Base-by-base conservation (phyloP, 768 basidiomycete genomes). In the Tricholoma hemisulphureum region DNA sequence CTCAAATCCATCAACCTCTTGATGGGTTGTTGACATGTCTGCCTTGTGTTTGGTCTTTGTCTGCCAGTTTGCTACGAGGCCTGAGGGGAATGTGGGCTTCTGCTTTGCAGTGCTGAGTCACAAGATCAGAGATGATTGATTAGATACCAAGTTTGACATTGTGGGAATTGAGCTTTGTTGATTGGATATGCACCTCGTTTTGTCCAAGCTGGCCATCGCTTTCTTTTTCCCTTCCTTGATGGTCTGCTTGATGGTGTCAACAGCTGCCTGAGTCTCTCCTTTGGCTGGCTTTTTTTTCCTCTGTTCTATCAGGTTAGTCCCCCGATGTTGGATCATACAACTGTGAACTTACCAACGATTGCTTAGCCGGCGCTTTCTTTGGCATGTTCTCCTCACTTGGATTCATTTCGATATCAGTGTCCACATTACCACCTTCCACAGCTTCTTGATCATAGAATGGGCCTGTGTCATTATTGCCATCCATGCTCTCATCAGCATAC, bases 401-500 rank as follows among this genome's bases (percentile, higher is more conserved):
- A 31, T 31, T 31, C 29, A 31, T 31, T 31, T 31, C 29, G 29
- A 31, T 31, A 31, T 31, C 29, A 31, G 29, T 31, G 29, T 31
- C 29, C 29, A 31, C 29, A 31, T 31, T 31, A 31, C 29, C 29
- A 31, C 29, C 29, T 31, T 31, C 29, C 29, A 31, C 10, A 10
- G 29, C 29, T 31, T 31, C 29, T 31, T 31, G 29, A 31, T 31
- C 29, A 10, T 31, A 5, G 29, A 31, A 31, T 31, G 29, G 29
- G 29, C 29, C 29, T 31, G 29, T 31, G 53, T 46, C 55, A 11
- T 11, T 56, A 6, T 5, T 14, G 60, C 61, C 41, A 28, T 31
- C 60, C 11, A 56, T 64, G 58, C 61, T 6, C 21, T 53, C 34
- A 53, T 35, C 29, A 6, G 13, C 29, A 31, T 31, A 31, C 29